Evolutionary conservation across 176 grass and related monocot genomes (phyloP), one percentile per base, ranked within the genome.

Genomic region (Triticum dicoccoides): DNA sequence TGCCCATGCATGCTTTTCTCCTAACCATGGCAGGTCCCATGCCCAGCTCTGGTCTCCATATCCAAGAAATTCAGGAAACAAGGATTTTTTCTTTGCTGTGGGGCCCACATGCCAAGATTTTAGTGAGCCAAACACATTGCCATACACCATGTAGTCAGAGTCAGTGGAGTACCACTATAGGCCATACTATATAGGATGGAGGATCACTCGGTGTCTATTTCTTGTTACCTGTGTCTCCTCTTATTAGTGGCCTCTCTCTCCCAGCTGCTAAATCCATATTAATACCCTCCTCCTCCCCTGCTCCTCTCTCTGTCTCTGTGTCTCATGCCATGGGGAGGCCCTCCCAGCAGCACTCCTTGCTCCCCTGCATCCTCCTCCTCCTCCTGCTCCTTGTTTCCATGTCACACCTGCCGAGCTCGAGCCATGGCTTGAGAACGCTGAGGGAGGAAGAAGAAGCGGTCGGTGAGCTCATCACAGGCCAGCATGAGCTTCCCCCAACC

Each of bases 321-420:
- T 41, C 82, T 9, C 4, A 83, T 68, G 24, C 77, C 41, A 82
- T 88, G 88, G 86, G 65, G 70, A 95, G 73, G 12, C 24, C 65
- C 77, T 62, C 65, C 52, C 62, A 63, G 68, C 76, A 69, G 20
- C 44, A 52, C 24, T 74, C 29, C 29, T 74, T 74, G 69, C 30
- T 86, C 25, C 69, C 45, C 74, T 91, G 59, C 65, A 78, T 89
- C 80, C 5, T 95, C 80, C 34, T 95, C 80, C 34, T 95, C 37
- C 21, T 93, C 2, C 25, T 91, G 45, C 42, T 95, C 17, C 68
- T 95, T 11, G 29, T 44, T 44, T 44, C 77, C 61, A 49, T 87
- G 52, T 39, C 74, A 37, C 72, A 47, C 13, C 35, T 87, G 79
- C 91, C 77, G 56, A 87, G 18, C 80, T 72, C 61, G 17, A 87